phyloP scores from a whole-genome alignment of 2,329 filamentous ascomycete genomes.

The Fusarium euwallaceae region DNA sequence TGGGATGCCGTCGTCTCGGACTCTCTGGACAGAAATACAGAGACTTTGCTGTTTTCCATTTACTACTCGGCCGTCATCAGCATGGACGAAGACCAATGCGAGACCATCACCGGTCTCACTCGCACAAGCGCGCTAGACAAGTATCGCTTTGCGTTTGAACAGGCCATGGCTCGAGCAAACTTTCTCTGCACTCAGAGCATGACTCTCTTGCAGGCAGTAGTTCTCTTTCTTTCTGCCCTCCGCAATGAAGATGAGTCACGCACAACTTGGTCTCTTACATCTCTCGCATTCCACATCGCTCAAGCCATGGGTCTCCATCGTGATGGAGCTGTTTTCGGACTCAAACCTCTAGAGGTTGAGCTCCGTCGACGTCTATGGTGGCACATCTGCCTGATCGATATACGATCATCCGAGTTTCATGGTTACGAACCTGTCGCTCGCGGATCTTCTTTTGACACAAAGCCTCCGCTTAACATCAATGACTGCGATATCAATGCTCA shows the following conservation, averaged over 20 bases:
- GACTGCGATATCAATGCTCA: neutral
- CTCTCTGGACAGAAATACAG: neutral
- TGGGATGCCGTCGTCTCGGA: neutral
- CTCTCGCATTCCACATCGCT: neutral
- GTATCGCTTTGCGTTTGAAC: neutral
- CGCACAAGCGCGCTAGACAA: neutral
- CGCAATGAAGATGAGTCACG: neutral
- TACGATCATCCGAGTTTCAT: constrained; percentile 1
- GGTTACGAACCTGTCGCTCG: neutral
- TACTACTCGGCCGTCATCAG: constrained; percentile 1
- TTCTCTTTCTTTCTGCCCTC: neutral
- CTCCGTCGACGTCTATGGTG: neutral
- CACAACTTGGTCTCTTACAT: neutral
- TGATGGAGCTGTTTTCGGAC: neutral
- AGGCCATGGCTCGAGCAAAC: neutral
- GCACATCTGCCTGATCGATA: neutral
- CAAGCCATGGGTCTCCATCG: neutral
- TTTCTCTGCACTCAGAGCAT: neutral
- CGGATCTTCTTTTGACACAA: neutral
- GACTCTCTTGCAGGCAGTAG: neutral
- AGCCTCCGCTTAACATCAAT: neutral
- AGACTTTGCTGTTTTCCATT: neutral
- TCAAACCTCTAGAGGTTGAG: neutral
- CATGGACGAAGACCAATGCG: neutral
- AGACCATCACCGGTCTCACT: neutral